Base-by-base conservation (phyloP, 371 early-diverging fungal species). In the Mucor indicus region DNA sequence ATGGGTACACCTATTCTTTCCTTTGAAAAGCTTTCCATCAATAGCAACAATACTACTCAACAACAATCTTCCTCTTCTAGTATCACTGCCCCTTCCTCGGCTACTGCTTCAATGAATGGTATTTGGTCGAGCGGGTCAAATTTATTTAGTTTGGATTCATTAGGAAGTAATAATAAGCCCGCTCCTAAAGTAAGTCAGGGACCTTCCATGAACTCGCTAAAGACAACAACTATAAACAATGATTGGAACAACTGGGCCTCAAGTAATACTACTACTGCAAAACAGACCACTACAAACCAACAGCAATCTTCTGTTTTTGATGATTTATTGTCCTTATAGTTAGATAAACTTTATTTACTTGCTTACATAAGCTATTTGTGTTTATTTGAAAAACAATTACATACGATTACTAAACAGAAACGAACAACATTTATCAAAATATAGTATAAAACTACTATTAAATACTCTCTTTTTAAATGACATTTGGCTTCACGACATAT, bases 201-300 rank as follows among this genome's bases (percentile, higher is more conserved):
- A 0, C 77, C 77, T 13, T 82, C 82, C 8, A 82, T 82, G 79
- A 82, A 82, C 22, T 60, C 82, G 3, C 52, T 82, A 61, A 79
- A 77, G 44, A 65, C 53, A 42, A 68, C 62, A 1, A 69, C 62
- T 45, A 51, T 57, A 2, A 57, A 57, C 46, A 57, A 73, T 11
- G 58, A 63, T 25, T 75, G 77, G 77, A 64, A 56, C 17, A 56
- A 62, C 17, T 74, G 70, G 70, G 77, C 77, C 17, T 25, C 16
- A 44, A 44, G 4, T 33, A 32, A 22, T 31, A 22, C 11, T 84
- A 4, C 33, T 5, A 27, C 11, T 27, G 23, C 36, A 8, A 31
- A 44, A 39, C 29, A 39, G 25, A 16, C 53, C 44, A 48, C 46
- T 40, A 22, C 65, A 48, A 22, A 52, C 46, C 21, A 51, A 56